phyloP scores from a whole-genome alignment of 2,329 filamentous ascomycete species.

The Fusarium chuoi region DNA sequence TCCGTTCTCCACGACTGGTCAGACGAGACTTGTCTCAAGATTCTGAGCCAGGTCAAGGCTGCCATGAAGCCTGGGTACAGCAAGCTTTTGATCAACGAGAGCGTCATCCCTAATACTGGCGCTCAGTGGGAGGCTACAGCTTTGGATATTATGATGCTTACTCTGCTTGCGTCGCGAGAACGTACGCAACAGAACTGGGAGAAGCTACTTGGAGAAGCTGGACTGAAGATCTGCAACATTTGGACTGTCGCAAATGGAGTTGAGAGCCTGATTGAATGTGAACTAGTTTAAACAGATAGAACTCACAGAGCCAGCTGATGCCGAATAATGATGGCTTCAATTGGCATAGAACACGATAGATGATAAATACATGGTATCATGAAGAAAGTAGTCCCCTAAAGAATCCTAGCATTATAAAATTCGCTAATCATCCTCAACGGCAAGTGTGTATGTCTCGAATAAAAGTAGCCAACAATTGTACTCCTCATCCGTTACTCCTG shows the following conservation, averaged over 20 bases:
- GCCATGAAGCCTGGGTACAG: conserved; percentile 54
- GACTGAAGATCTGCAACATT: conserved; percentile 50
- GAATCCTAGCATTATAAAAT: fast-evolving
- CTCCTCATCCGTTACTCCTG: conserved; percentile 2
- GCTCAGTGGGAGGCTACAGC: conserved; percentile 51
- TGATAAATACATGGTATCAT: background rate
- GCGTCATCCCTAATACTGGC: conserved; percentile 49
- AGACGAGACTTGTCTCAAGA: conserved; percentile 46
- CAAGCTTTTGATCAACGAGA: conserved; percentile 52
- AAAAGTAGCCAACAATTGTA: conserved; percentile 47
- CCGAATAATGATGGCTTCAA: fast-evolving
- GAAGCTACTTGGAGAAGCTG: conserved; percentile 46
- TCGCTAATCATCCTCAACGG: fast-evolving
- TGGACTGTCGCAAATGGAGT: conserved; percentile 48
- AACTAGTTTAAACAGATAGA: conserved; percentile 28
- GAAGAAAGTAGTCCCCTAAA: no score
- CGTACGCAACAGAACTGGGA: conserved; percentile 51
- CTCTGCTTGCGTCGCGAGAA: conserved; percentile 47
- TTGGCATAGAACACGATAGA: background rate
- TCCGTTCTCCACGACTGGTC: conserved; percentile 56
- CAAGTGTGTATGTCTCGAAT: no score
- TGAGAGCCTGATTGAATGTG: conserved; percentile 53
- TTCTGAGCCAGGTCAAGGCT: conserved; percentile 46
- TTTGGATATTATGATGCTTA: conserved; percentile 52
- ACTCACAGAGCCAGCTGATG: fast-evolving